Base-by-base conservation (phyloP, 2,329 filamentous ascomycete genomes). In the Teratosphaeria gauchensis region DNA sequence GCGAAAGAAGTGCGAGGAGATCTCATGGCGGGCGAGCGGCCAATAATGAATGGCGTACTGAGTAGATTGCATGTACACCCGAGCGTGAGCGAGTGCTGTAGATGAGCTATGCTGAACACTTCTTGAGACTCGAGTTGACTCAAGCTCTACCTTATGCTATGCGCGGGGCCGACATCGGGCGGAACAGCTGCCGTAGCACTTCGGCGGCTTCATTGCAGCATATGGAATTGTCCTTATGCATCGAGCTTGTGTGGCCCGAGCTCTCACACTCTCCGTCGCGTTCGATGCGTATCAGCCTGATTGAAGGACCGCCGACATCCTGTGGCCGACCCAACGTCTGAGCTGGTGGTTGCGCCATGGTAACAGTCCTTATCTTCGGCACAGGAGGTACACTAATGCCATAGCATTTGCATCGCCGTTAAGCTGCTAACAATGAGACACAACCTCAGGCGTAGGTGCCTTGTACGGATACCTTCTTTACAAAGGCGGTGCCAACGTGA, bases 381-480 rank as follows among this genome's bases (percentile, higher is more conserved):
- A 67, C 74, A 5, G 76, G 76, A 35, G 33, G 33, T 35, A 35
- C 33, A 14, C 2, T 2, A 11, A 14, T 9, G 33, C 8, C 33
- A 35, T 14, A 11, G 8, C 8, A 14, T 9, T 35, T 35, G 33
- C 33, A 7, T 11, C 14, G 33, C 33, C 24, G 24, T 28, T 28
- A 28, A 2, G 8, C 33, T 35, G 33, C 33, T 35, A 14, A 35
- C 24, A 28, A 28, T 28, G 24, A 28, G 24, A 28, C 14, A 2
- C 7, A 9, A 14, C 6, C 33, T 35, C 33, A 4, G 71, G 73
- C 48, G 70, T 77, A 4, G 76, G 76, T 35, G 68, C 71, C 8
- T 65, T 76, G 32, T 77, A 77, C 59, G 70, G 73, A 53, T 75
- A 72, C 57, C 66, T 77, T 8, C 66, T 77, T 2, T 69, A 72